Evolutionary conservation across 2,329 filamentous ascomycete genomes (phyloP), one percentile per base, ranked within the genome.

Genomic region (Aspergillus fructus): DNA sequence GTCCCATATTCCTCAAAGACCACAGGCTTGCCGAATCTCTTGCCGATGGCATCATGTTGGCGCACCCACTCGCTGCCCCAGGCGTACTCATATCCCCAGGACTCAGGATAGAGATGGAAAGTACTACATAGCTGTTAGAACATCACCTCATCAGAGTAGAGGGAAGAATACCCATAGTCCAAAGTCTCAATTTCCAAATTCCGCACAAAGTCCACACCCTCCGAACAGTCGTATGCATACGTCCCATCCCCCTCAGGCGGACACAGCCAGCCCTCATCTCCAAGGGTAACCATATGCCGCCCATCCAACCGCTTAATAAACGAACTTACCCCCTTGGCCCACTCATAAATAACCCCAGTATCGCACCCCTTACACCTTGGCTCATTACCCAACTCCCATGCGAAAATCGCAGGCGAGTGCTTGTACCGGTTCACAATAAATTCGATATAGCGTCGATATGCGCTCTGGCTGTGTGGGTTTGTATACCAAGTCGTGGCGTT

Each of bases 321-420:
- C 13, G n/a, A 9, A 33, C 53, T 55, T 4, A 49, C 19, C 5
- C 73, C 71, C 37, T 76, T 74, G 12, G 84, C 84, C 87, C 86
- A 89, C 45, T 81, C 77, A 34, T 78, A 80, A 56, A 89, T 79
- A n/a, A 86, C 78, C 13, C 79, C 79, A 2, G 82, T 81, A 41
- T 75, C 74, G 68, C 86, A 89, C 17, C 83, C 80, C 12, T 79
- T 77, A 74, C 85, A 88, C 61, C 86, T 78, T n/a, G 85, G 83
- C 71, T 89, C 86, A 63, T 89, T 89, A 55, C 78, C 83, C 1
- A 89, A 75, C 64, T 89, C 86, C 86, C 86, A 89, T 0, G 85
- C 83, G 59, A 89, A 83, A 49, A 89, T 80, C 0, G 86, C 80
- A 0, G 82, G 73, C 0, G 83, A 87, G 59, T 78, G 74, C 50